phyloP scores from a whole-genome alignment of 2,329 filamentous ascomycete genomes.

The Phyllachora maydis region DNA sequence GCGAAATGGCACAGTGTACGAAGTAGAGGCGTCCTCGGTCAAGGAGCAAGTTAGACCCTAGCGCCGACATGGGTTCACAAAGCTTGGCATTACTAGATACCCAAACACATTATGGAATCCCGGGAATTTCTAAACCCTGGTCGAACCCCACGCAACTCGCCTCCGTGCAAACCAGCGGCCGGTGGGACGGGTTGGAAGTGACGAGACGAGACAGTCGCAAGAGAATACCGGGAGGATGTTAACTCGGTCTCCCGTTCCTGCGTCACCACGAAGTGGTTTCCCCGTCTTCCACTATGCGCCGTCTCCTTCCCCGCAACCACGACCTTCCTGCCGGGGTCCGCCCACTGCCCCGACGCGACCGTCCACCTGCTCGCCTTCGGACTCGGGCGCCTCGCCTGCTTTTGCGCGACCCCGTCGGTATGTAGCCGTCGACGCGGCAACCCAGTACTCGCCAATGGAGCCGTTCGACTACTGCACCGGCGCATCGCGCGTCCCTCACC shows the following conservation, averaged over 20 bases:
- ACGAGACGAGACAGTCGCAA: too few relatives aligned
- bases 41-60: too few relatives aligned
- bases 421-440: slow-evolving; percentile 24
- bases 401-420: slow-evolving; percentile 15
- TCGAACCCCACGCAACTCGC: too few relatives aligned
- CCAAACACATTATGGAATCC: too few relatives aligned
- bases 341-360: slow-evolving; percentile 18
- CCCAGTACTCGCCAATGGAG: slow-evolving; percentile 27
- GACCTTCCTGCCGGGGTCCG: slow-evolving; percentile 18
- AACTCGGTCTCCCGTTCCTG: slow-evolving; percentile 33
- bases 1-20: too few relatives aligned
- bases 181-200: too few relatives aligned
- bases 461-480: slow-evolving; percentile 16
- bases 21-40: too few relatives aligned
- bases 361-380: slow-evolving; percentile 14
- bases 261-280: slow-evolving; percentile 23
- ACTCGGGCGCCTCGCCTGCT: slow-evolving; percentile 10
- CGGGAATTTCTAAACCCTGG: too few relatives aligned
- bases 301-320: slow-evolving; percentile 18
- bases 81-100: too few relatives aligned
- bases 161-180: too few relatives aligned
- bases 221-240: too few relatives aligned
- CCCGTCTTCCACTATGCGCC: slow-evolving; percentile 23
- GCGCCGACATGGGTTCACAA: too few relatives aligned
- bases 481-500: slow-evolving; percentile 4